Evolutionary conservation across 805 yeast genomes (phyloP), one percentile per base, ranked within the genome.

Genomic region (Kodamaea jinghongensis): DNA sequence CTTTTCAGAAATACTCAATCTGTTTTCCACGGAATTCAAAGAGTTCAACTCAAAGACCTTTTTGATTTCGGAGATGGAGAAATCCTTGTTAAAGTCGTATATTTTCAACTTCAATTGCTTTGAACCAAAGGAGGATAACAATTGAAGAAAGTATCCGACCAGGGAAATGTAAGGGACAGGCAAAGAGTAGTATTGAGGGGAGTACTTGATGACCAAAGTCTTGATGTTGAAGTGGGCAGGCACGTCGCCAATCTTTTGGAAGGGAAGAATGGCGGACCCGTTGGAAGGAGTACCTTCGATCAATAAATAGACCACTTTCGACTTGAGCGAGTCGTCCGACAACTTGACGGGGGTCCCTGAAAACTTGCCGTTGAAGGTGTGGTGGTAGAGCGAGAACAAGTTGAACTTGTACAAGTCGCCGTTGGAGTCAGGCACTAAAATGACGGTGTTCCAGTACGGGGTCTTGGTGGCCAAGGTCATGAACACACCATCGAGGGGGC

Each of bases 221-320:
- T 66, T 70, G 42, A 61, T 46, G 7, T 49, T 50, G 29, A 38
- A 42, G 16, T 38, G 32, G 8, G 44, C 38, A 10, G 41, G 44
- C 16, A 20, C 12, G 6, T 28, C 30, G 4, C 30, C 29, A 15
- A 39, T 39, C 5, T 32, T 28, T 6, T 66, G 63, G 40, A 85
- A 75, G 3, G 87, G 79, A 45, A 90, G 68, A 1, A 90, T 55
- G 0, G 89, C 80, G 45, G 81, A 80, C 36, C 95, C 93, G 55
- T 90, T 91, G 0, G 96, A 79, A 0, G 96, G 73, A 0, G 96
- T 86, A 0, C 96, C 96, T 54, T 89, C 97, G 2, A 82, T 70
- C 42, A 88, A 78, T 15, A 84, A 49, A 38, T 73, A 81, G 3
- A 79, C 69, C 70, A 55, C 63, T 30, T 73, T 71, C 1, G 22